Base-by-base conservation (phyloP, 176 grass and related monocot species). In the Raddia guianensis region DNA sequence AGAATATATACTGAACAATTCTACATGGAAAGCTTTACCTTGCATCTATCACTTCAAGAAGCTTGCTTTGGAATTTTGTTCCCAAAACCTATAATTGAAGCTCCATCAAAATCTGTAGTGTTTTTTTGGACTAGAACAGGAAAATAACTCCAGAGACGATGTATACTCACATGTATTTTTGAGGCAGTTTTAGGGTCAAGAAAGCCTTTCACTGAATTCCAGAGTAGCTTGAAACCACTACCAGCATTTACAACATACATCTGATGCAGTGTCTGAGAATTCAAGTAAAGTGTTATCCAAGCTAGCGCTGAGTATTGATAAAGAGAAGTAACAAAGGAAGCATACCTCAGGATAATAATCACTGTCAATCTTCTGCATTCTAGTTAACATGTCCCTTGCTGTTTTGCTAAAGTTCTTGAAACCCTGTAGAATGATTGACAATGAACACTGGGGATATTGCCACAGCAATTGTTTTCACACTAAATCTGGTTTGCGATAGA, bases 161-260 rank as follows among this genome's bases (percentile, higher is more conserved):
- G 85, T 54, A 15, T 52, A 63, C 91, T 93, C 65, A 98, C 95
- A 89, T 98, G 92, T 83, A 98, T 98, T 75, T 98, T 98, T 56
- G 92, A 87, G 46, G 83, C 88, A 2, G 95, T 98, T 90, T 93
- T 98, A 16, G 90, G 92, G 78, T 98, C 95, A 49, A 98, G 95
- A 83, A 98, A 98, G 71, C 95, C 90, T 85, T 94, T 98, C 32
- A 98, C 92, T 8, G 95, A 87, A 84, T 87, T 98, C 95, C 95
- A 98, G 53, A 98, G 90, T 65, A 98, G 88, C 72, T 91, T 98
- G 72, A 98, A 98, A 57, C 95, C 95, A 79, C 63, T 82, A 49
- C 95, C 95, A 45, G 95, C 92, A 68, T 98, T 98, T 47, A 98
- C 92, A 44, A 98, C 90, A 68, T 93, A 98, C 95, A 98, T 93